Evolutionary conservation across 106 monocot species (phyloP).

Genomic region (Hemerocallis citrina): DNA sequence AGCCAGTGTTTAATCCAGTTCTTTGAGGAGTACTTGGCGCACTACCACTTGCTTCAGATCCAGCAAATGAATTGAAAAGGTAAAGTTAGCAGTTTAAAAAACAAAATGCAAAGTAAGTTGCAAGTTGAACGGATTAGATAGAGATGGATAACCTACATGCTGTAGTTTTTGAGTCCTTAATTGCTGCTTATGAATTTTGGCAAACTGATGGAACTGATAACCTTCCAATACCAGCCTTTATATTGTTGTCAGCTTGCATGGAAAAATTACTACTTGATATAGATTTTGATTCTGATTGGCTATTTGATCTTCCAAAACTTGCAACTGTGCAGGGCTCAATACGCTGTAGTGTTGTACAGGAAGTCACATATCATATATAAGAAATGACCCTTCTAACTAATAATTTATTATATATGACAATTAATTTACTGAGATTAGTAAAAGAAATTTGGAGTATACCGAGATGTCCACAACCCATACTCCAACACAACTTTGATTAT

Average conservation of each 20-base stretch:
- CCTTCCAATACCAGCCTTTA: conserved; percentile 69
- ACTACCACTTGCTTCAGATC: conserved; percentile 49
- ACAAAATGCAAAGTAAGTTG: neutral
- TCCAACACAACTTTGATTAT: conserved; percentile 99
- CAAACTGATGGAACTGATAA: conserved; percentile 62
- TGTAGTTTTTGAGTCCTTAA: conserved; percentile 60
- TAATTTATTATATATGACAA: neutral
- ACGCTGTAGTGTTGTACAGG: conserved; percentile 39
- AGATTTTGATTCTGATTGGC: conserved; percentile 56
- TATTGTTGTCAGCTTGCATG: conserved; percentile 46
- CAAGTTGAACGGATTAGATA: neutral
- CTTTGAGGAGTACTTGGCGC: conserved; percentile 68
- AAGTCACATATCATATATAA: neutral
- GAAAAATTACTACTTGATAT: conserved; percentile 25
- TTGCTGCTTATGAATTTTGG: conserved; percentile 51
- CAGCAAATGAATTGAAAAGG: neutral
- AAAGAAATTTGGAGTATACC: conserved; percentile 33
- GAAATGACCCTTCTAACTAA: neutral
- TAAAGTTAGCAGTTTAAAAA: neutral
- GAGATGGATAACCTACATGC: conserved; percentile 39
- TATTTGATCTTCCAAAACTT: conserved; percentile 40
- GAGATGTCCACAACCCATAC: conserved; percentile 98
- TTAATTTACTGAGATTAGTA: neutral
- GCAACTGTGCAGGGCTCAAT: conserved; percentile 69
- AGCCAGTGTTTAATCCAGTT: conserved; percentile 22